Evolutionary conservation across 108 stramenopile species (phyloP), one percentile per base, ranked within the genome.

Genomic region (Fistulifera pelliculosa): DNA sequence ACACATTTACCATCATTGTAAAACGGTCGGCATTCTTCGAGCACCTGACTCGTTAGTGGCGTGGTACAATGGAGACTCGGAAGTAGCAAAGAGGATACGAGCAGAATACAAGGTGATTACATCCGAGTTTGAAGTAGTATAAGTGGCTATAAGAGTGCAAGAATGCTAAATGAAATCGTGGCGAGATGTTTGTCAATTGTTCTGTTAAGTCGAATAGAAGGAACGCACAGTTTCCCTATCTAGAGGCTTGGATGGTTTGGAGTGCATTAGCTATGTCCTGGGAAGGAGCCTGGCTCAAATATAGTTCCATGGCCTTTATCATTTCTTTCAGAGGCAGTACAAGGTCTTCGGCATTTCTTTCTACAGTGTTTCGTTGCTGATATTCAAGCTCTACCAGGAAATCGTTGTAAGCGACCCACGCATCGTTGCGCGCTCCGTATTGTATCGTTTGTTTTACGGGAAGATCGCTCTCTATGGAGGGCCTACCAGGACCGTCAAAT

Each of bases 1-100:
- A 16, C 95, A 98, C 53, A 69, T 92, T n/a, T 94, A 90, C 69
- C 78, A 87, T 67, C 85, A 93, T 59, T 82, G 70, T 56, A 75
- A 77, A 61, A 81, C 77, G 26, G 66, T 68, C 1, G 81, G 83
- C 24, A 62, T 73, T 1, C 43, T 89, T 26, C 68, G 73, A 39
- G 79, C 84, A 23, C 90, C 90, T 8, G 60, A 70, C 17, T 70
- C 62, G 43, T 56, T 90, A 24, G 75, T 83, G 38, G 49, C 62
- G 19, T 90, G 87, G 92, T 94, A 90, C 69, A 66, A 83, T 38
- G 61, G 75, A 13, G 74, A 83, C 38, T 70, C 67, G 35, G 39
- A 54, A 15, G 60, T 55, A 28, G 81, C 79, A 12, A 43, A 51
- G 42, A 35, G 67, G 42, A 62, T 91, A 41, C 74, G 87, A 45